Percentiles rank a stretch among this genome's conserved stretches.
Evolutionary conservation across 805 yeast genomes (phyloP).

Genomic region (Crinitomyces ghanaensis): DNA sequence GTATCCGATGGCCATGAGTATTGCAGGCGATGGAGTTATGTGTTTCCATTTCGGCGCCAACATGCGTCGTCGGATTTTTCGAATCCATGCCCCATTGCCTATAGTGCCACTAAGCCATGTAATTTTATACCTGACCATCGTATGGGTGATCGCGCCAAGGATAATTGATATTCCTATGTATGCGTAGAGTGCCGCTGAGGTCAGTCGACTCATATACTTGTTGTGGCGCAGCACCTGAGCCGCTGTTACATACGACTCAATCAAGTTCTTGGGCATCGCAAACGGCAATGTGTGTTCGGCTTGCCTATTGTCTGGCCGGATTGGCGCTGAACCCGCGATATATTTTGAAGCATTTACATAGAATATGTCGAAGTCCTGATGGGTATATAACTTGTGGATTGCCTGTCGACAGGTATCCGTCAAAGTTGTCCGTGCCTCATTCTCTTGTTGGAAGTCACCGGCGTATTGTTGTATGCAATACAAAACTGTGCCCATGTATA

Average conservation of each 20-base stretch:
- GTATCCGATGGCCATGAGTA: constrained; percentile 25
- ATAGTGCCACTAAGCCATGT: not conserved
- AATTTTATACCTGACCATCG: not conserved
- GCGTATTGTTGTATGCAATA: constrained; percentile 7
- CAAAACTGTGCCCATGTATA: constrained; percentile 6
- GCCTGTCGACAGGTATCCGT: constrained; percentile 5
- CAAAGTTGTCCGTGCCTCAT: constrained; percentile 1
- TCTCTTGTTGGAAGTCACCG: constrained; percentile 1
- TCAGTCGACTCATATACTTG: not conserved
- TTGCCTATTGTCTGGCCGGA: not conserved
- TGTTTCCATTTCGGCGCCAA: not conserved
- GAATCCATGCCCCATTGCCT: not conserved
- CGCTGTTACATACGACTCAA: constrained; percentile 2
- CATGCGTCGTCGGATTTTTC: not conserved
- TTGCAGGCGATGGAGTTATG: constrained; percentile 28
- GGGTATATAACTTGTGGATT: constrained; percentile 1
- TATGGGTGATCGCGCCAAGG: not conserved
- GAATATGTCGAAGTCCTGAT: constrained; percentile 6
- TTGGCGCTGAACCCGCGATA: constrained; percentile 1
- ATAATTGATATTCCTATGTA: not conserved
- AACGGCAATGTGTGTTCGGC: constrained; percentile 5
- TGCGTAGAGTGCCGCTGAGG: not conserved
- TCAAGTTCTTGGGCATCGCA: constrained; percentile 1
- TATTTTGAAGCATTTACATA: constrained; percentile 7
- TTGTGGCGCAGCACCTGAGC: constrained; percentile 1